These are phyloP conservation scores for Drosera capensis DNA, from an alignment of 148 eudicot species.

Conservation along the genomic window DNA sequence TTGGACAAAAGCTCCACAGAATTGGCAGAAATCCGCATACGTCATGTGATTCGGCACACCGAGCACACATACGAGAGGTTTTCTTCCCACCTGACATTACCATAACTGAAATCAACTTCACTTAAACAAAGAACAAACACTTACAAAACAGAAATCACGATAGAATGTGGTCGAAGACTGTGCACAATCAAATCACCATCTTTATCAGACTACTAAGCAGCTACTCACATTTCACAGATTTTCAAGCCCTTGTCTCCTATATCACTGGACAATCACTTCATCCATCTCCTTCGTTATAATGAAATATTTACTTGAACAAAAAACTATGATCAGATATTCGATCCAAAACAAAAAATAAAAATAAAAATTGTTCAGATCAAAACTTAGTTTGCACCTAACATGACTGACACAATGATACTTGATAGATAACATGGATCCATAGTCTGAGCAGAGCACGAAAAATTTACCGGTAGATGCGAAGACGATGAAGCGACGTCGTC, in stretches of 20 bases:
- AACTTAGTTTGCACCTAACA: not conserved
- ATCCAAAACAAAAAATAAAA: no score
- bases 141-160: not conserved
- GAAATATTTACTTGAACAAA: no score
- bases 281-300: no score
- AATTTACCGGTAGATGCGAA: constrained; percentile 44
- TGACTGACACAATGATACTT: not conserved
- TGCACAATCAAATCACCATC: no score
- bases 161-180: not conserved
- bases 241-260: no score
- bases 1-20: constrained; percentile 79
- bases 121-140: not conserved
- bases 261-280: no score
- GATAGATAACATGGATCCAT: not conserved
- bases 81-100: constrained; percentile 88
- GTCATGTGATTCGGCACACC: constrained; percentile 99
- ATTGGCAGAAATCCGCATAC: constrained; percentile 93
- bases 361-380: no score
- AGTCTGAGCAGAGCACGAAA: not conserved
- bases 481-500: constrained; percentile 27
- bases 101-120: constrained; percentile 9
- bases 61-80: constrained; percentile 68
- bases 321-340: no score
- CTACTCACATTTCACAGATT: no score
- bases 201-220: no score